A percentile compares a stretch with the other conserved stretches of the same genome.
Conservation (phyloP, 371 early-diverging fungal species). For the Syncephalis plumigaleata region DNA sequence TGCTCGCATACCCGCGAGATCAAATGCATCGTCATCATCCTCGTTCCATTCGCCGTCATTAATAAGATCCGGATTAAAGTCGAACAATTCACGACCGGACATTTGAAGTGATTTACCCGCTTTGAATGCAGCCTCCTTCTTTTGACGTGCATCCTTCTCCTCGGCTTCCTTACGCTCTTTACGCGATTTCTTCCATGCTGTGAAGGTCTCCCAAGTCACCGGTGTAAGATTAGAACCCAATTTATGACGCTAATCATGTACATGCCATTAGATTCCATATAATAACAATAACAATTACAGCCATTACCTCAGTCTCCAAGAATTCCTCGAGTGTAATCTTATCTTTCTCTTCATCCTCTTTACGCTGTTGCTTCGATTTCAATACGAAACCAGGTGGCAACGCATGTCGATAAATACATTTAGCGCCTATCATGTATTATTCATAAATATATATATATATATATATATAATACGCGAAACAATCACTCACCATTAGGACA, state of each 20-base stretch:
- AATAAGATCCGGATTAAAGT: slow-evolving; percentile 86
- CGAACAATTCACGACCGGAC: slow-evolving; percentile 96
- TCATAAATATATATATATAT: background rate
- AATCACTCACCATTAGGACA: slow-evolving; percentile 91
- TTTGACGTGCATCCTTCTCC: slow-evolving; percentile 39
- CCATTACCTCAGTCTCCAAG: slow-evolving; percentile 84
- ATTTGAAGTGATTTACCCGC: slow-evolving; percentile 82
- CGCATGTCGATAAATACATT: slow-evolving; percentile 93
- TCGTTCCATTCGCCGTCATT: slow-evolving; percentile 61
- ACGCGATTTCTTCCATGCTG: slow-evolving; percentile 89
- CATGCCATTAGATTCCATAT: too few species aligned
- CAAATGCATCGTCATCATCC: slow-evolving; percentile 32
- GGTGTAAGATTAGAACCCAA: slow-evolving; percentile 89
- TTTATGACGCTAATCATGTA: slow-evolving; percentile 78
- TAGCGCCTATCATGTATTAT: slow-evolving; percentile 16
- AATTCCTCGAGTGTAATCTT: slow-evolving; percentile 90
- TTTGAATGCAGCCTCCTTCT: slow-evolving; percentile 79
- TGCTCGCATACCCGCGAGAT: slow-evolving; percentile 26
- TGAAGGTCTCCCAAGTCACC: slow-evolving; percentile 88
- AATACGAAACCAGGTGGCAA: slow-evolving; percentile 95
- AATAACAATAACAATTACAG: too few species aligned
- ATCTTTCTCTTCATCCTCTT: slow-evolving; percentile 51
- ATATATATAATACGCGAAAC: too few species aligned
- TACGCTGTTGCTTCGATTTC: slow-evolving; percentile 68
- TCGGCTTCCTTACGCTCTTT: slow-evolving; percentile 54